Evolutionary conservation across 805 yeast species (phyloP), one percentile per base, ranked within the genome.

Genomic region (Candida golubevii): DNA sequence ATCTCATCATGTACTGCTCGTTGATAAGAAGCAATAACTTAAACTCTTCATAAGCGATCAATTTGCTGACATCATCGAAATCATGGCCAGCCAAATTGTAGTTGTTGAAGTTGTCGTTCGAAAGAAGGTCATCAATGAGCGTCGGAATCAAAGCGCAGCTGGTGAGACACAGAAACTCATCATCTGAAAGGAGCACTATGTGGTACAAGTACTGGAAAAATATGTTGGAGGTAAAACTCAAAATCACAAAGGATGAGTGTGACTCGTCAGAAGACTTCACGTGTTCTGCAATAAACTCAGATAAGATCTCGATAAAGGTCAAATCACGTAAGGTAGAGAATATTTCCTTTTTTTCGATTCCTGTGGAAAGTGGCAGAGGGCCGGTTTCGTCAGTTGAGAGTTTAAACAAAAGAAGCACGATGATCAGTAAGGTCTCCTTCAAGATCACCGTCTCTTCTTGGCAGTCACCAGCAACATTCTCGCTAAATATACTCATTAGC

Each of bases 1-100:
- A 61, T 53, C 70, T 49, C 78, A 88, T 83, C 83, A 90, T 79
- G 62, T 80, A 90, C 63, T 90, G 97, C 60, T 90, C 97, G 63
- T 90, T 90, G 26, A 90, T 67, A 1, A 88, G 82, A 33, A 90
- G 67, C 10, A 90, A 62, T 12, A 87, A 66, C 55, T 81, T 82
- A 67, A 89, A 82, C 48, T 83, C 81, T 33, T 86, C 78, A 49
- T 79, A 80, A 9, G 74, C 71, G 11, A 66, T 59, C n/a, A 67
- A 53, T 57, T 81, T 83, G 49, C 72, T 73, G 38, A 80, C 75
- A 30, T 49, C 54, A 6, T 48, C 50, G 44, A 59, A 62, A 33
- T 64, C 67, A 35, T 66, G 72, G n/a, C 58, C 62, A 32, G 56
- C 58, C 26, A 62, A 46, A 42, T 63, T 65, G 49, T 68, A 65